Evolutionary conservation across 495 filamentous ascomycete species (phyloP).

Genomic region (Penicillium verhagenii): DNA sequence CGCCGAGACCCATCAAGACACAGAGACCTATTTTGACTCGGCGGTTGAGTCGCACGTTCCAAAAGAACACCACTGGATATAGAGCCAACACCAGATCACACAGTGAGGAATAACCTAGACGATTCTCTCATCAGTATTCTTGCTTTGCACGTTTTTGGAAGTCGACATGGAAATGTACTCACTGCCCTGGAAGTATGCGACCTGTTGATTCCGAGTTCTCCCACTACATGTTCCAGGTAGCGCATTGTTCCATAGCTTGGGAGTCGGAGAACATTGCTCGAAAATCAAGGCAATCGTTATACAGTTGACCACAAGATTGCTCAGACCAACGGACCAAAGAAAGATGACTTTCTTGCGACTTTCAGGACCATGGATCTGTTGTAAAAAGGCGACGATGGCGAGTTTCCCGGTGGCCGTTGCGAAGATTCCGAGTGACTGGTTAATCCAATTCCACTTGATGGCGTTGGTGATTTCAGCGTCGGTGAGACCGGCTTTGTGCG

Average conservation of each 20-base stretch:
- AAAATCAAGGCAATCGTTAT: constrained; percentile 14
- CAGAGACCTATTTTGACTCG: constrained; percentile 44
- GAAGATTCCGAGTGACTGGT: constrained; percentile 27
- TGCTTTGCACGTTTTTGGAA: background rate
- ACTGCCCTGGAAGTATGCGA: constrained; percentile 18
- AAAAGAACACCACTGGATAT: constrained; percentile 43
- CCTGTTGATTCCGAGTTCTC: constrained; percentile 5
- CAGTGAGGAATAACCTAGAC: constrained; percentile 12
- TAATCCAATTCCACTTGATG: constrained; percentile 32
- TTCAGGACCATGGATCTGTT: constrained; percentile 17
- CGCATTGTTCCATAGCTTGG: constrained; percentile 8
- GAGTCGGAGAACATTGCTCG: constrained; percentile 9
- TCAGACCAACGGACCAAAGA: constrained; percentile 8
- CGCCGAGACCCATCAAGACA: constrained; percentile 38
- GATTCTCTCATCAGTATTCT: background rate
- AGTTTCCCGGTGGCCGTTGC: constrained; percentile 11
- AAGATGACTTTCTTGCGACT: constrained; percentile 5
- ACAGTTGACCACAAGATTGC: constrained; percentile 10
- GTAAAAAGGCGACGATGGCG: constrained; percentile 14
- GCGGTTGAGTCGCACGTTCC: constrained; percentile 32
- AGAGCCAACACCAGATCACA: constrained; percentile 20
- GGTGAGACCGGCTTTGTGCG: constrained; percentile 20
- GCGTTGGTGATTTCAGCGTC: constrained; percentile 12
- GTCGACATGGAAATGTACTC: background rate
- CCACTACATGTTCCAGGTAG: constrained; percentile 10